These are phyloP conservation scores for Rhynchospora pubera DNA, from an alignment of 176 grass and related monocot species.

Conservation along the genomic window DNA sequence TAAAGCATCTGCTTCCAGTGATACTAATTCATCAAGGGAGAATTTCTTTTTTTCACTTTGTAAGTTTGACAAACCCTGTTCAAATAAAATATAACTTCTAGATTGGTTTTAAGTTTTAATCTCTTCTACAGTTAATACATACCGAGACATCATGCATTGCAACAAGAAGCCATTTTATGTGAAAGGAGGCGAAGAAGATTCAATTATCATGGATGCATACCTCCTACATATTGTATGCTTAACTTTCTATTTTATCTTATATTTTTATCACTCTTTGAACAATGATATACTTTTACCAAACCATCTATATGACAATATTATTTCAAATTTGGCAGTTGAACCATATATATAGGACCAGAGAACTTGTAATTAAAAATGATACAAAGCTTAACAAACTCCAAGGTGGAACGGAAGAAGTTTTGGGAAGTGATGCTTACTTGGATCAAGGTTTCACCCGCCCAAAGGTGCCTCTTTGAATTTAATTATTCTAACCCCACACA, in stretches of 20 bases:
- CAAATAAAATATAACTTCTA: background rate
- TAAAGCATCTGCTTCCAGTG: slow-evolving; percentile 10
- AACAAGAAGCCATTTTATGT: slow-evolving; percentile 97
- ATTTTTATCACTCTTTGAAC: slow-evolving; percentile 10
- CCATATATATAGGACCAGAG: slow-evolving; percentile 82
- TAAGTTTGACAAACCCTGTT: slow-evolving; percentile 22
- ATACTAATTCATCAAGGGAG: slow-evolving; percentile 30
- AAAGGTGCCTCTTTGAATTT: slow-evolving; percentile 46
- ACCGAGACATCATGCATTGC: slow-evolving; percentile 89
- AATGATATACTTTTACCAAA: slow-evolving; percentile 19
- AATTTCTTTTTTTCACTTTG: slow-evolving; percentile 46
- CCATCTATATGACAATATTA: background rate
- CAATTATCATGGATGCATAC: slow-evolving; percentile 82
- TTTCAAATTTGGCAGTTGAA: slow-evolving; percentile 57
- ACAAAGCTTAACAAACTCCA: slow-evolving; percentile 55
- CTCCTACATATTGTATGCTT: slow-evolving; percentile 83
- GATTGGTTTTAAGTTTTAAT: background rate
- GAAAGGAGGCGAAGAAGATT: slow-evolving; percentile 68
- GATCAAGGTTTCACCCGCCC: slow-evolving; percentile 98
- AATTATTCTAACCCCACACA: background rate
- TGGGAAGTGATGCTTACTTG: slow-evolving; percentile 46
- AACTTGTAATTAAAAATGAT: slow-evolving; percentile 79
- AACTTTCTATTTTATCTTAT: slow-evolving; percentile 25
- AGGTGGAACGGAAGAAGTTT: slow-evolving; percentile 39
- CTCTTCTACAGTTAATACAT: slow-evolving; percentile 61